Conservation (phyloP, 2,329 filamentous ascomycete species). For the Phoma herbarum region DNA sequence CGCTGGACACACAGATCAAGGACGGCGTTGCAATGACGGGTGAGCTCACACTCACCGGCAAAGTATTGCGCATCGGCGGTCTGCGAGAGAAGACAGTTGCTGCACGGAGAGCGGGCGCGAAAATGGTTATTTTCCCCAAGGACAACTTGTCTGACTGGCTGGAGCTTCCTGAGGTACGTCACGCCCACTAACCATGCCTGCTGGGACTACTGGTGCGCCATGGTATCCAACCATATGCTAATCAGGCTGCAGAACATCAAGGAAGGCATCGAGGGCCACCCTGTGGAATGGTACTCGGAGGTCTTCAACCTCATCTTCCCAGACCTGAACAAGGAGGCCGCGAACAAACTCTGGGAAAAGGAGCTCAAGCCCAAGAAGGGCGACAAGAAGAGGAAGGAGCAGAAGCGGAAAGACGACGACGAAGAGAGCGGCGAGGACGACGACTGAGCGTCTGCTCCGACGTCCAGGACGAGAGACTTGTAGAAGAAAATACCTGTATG, state of each 20-base stretch:
- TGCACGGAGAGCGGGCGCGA: constrained; percentile 88
- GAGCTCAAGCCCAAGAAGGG: constrained; percentile 58
- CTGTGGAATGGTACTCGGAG: constrained; percentile 92
- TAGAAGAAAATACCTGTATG: constrained; percentile 8
- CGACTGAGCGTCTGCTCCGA: constrained; percentile 25
- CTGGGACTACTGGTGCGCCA: too few species aligned
- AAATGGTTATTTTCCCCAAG: constrained; percentile 90
- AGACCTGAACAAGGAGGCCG: constrained; percentile 74
- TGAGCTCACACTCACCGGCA: constrained; percentile 94
- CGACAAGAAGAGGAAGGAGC: constrained; percentile 47
- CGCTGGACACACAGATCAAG: constrained; percentile 78
- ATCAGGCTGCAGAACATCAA: constrained; percentile 83
- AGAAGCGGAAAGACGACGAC: constrained; percentile 55
- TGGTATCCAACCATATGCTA: too few species aligned
- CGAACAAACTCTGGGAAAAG: constrained; percentile 76
- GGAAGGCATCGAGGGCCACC: constrained; percentile 88
- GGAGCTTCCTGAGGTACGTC: constrained; percentile 88
- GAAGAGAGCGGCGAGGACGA: constrained; percentile 52
- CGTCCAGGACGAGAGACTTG: too few species aligned
- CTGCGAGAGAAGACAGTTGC: constrained; percentile 97
- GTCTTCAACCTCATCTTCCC: constrained; percentile 93
- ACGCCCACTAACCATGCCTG: too few species aligned
- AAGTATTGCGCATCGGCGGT: constrained; percentile 93
- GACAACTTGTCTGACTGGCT: constrained; percentile 98
- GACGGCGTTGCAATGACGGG: constrained; percentile 97